phyloP scores from a whole-genome alignment of 441 rosid genomes.

The Erysimum cheiri region DNA sequence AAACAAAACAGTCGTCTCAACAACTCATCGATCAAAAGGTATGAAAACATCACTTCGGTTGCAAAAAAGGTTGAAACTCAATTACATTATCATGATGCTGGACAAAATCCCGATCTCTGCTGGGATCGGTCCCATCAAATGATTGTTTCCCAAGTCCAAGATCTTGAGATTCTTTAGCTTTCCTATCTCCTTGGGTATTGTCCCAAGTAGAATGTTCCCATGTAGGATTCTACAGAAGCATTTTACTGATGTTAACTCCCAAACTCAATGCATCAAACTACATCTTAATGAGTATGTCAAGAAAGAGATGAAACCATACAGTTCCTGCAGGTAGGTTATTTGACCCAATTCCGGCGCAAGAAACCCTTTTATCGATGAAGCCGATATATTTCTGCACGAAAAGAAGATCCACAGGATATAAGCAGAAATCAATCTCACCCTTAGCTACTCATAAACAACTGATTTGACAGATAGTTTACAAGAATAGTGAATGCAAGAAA shows the following conservation, averaged over 20 bases:
- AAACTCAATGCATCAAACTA: slow-evolving; percentile 42
- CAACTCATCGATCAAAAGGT: slow-evolving; percentile 27
- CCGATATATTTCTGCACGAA: slow-evolving; percentile 73
- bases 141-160: slow-evolving; percentile 95
- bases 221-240: slow-evolving; percentile 69
- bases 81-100: slow-evolving; percentile 61
- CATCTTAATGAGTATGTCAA: slow-evolving; percentile 16
- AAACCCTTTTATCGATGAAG: slow-evolving; percentile 77
- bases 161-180: slow-evolving; percentile 68
- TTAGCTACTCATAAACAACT: slow-evolving; percentile 6
- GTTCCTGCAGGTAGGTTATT: slow-evolving; percentile 69
- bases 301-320: slow-evolving; percentile 56
- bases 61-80: not conserved
- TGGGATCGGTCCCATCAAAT: slow-evolving; percentile 80
- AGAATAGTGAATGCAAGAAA: slow-evolving; percentile 9
- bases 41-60: slow-evolving; percentile 12
- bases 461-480: slow-evolving; percentile 1
- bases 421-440: slow-evolving; percentile 11
- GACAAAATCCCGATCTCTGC: slow-evolving; percentile 75
- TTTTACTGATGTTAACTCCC: slow-evolving; percentile 31
- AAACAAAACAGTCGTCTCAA: slow-evolving; percentile 29
- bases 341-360: slow-evolving; percentile 85
- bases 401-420: slow-evolving; percentile 12
- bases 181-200: slow-evolving; percentile 88
- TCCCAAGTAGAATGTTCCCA: slow-evolving; percentile 72